Base-by-base conservation (phyloP, 441 rosid genomes). In the Mallotus japonicus region DNA sequence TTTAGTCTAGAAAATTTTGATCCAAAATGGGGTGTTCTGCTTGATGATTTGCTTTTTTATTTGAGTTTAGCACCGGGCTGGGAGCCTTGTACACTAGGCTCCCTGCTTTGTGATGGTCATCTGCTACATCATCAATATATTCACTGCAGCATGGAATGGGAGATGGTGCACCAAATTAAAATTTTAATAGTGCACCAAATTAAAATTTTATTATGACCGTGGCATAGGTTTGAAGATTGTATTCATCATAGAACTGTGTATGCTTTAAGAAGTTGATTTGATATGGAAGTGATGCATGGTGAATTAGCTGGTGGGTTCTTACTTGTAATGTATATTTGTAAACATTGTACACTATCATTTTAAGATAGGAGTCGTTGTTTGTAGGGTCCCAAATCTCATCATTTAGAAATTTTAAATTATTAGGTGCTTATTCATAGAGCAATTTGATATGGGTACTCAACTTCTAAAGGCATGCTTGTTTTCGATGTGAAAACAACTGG, bases 221-320 rank as follows among this genome's bases (percentile, higher is more conserved):
- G 5, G 15, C 34, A 65, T 20, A 42, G 32, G 42, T 59, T 28
- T 59, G 73, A 17, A 70, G 32, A 32, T 24, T 46, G 14, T 60
- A 28, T 59, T 6, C 13, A 17, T 7, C 42, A 15, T 57, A 15
- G 34, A 0, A 24, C 17, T 16, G 5, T 60, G 1, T 47, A 28
- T 60, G 17, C 47, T 10, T 68, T 42, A 54, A 69, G 13, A 20
- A 12, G 28, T 17, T 19, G 19, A 32, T n/a, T 49, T 32, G 11
- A 17, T 71, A 47, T 2, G 66, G 67, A 60, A 71, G 10, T 11
- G 11, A 16, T 28, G 32, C 32, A 28, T 28, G 32, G 2, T 60
- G 60, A 70, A n/a, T 40, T 55, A 69, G 72, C 54, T 71, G 14
- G 17, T 69, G 72, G 34, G 8, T 10, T 69, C 24, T 46, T 15